These are phyloP conservation scores for Alisma plantagoaquatica DNA, from an alignment of 106 monocot genomes.

Conservation along the genomic window DNA sequence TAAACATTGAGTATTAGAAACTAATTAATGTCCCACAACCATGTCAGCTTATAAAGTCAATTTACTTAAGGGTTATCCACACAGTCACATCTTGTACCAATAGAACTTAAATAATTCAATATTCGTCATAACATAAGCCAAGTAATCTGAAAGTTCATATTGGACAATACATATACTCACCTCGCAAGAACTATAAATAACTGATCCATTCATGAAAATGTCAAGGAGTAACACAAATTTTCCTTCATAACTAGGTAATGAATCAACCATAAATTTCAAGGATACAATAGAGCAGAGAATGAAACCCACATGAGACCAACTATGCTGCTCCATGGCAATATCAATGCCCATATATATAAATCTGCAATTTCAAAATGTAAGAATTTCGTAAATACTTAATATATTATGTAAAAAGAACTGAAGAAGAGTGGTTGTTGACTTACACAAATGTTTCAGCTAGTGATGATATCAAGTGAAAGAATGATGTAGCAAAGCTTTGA, in stretches of 20 bases:
- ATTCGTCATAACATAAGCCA: too few species aligned
- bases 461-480: constrained; percentile 96
- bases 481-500: constrained; percentile 65
- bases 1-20: too few species aligned
- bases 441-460: constrained; percentile 99
- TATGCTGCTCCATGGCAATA: constrained; percentile 97
- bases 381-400: not conserved
- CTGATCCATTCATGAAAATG: constrained; percentile 33
- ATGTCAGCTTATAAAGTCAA: too few species aligned
- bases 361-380: constrained; percentile 28
- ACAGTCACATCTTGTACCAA: too few species aligned
- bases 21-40: too few species aligned
- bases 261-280: constrained; percentile 32
- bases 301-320: constrained; percentile 98
- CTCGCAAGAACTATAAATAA: constrained; percentile 91
- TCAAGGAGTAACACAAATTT: constrained; percentile 34
- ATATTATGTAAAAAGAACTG: too few species aligned
- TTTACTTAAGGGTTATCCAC: too few species aligned
- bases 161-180: too few species aligned
- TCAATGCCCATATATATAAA: constrained; percentile 99
- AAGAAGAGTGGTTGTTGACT: too few species aligned
- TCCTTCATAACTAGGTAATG: too few species aligned
- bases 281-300: constrained; percentile 99
- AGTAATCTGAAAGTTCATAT: too few species aligned
- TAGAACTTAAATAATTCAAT: too few species aligned